phyloP scores from a whole-genome alignment of 2,329 filamentous ascomycete species.

The Huntiella savannae region DNA sequence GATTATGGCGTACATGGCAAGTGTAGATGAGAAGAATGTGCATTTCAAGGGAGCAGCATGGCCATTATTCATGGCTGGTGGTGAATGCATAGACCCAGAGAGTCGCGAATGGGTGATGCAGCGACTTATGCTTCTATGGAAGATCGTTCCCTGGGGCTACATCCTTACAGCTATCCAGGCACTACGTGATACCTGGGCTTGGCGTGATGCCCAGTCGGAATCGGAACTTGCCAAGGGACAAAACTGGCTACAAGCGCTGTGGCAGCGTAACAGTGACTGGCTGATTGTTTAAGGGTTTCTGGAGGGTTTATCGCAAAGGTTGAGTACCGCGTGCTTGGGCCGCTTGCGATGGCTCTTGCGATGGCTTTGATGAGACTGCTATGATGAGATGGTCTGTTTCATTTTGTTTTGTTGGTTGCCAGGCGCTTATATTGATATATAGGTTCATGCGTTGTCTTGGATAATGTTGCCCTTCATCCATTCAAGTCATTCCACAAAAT shows the following conservation, averaged over 20 bases:
- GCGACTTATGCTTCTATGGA: constrained; percentile 26
- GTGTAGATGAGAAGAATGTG: constrained; percentile 27
- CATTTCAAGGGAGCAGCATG: constrained; percentile 42
- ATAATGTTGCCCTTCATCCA: no score
- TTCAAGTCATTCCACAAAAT: no score
- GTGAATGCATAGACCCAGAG: constrained; percentile 28
- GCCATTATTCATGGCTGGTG: constrained; percentile 38
- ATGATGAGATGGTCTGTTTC: no score
- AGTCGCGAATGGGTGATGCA: constrained; percentile 33
- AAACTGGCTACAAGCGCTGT: constrained; percentile 26
- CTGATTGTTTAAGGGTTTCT: constrained; percentile 23
- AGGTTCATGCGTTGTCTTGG: no score
- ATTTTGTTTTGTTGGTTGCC: no score
- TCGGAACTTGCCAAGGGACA: constrained; percentile 12
- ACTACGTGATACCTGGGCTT: constrained; percentile 27
- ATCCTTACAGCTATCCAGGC: constrained; percentile 30
- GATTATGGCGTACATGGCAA: constrained; percentile 30
- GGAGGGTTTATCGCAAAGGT: not conserved
- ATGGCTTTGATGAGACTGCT: no score
- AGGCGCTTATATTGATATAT: no score
- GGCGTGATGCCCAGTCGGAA: constrained; percentile 20
- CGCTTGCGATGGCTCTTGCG: not conserved
- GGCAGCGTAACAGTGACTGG: constrained; percentile 25
- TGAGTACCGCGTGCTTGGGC: not conserved
- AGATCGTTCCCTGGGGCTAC: constrained; percentile 30